These are phyloP conservation scores for Leccinum arenicola DNA, from an alignment of 768 basidiomycete genomes.

Conservation along the genomic window DNA sequence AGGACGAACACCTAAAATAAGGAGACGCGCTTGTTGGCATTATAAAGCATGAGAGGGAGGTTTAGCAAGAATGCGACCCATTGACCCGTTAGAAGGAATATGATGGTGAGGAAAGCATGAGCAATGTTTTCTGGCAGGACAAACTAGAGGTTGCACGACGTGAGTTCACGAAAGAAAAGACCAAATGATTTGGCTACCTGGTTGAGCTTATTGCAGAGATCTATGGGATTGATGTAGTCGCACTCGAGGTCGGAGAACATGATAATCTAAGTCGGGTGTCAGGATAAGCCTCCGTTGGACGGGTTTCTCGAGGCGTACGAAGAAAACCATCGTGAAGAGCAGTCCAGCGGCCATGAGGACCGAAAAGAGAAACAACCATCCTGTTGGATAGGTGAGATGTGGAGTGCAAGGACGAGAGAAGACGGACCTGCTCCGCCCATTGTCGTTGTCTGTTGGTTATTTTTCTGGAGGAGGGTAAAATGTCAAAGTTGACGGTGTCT, in stretches of 20 bases:
- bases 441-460: not conserved
- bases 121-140: constrained; percentile 95
- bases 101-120: constrained; percentile 84
- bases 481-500: not conserved
- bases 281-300: not conserved
- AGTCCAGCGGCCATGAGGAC: constrained; percentile 94
- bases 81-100: constrained; percentile 95
- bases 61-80: constrained; percentile 93
- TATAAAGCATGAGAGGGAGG: constrained; percentile 82
- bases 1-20: not conserved
- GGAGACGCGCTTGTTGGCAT: constrained; percentile 84
- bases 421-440: constrained; percentile 43
- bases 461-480: too few relatives aligned
- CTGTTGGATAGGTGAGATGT: constrained; percentile 37
- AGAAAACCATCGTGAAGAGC: constrained; percentile 99
- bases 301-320: constrained; percentile 56
- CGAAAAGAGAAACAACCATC: constrained; percentile 96
- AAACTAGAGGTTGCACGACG: constrained; percentile 55
- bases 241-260: constrained; percentile 99
- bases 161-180: not conserved
- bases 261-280: constrained; percentile 69
- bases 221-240: constrained; percentile 99
- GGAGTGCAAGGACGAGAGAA: not conserved
- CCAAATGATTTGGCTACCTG: constrained; percentile 53
- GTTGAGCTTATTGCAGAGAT: constrained; percentile 99